A percentile compares a stretch with the other conserved stretches of the same genome.
Evolutionary conservation across 2,329 filamentous ascomycete species (phyloP).

Genomic region (Byssothecium circinans): DNA sequence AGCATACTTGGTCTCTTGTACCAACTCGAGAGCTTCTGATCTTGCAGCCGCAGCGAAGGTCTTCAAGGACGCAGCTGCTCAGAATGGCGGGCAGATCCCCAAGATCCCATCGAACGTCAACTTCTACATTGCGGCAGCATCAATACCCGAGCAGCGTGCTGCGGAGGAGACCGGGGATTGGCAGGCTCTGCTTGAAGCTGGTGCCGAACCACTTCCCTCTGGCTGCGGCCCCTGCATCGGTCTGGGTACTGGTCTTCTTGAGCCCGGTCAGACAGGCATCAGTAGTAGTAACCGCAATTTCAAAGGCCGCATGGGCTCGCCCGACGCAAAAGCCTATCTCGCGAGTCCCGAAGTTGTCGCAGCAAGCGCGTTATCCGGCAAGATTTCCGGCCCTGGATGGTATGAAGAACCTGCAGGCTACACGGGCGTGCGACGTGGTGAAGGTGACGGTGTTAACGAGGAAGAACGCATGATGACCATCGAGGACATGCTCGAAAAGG

Average conservation of each 20-base stretch:
- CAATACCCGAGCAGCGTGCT: conserved; percentile 70
- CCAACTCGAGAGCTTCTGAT: conserved; percentile 81
- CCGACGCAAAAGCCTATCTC: conserved; percentile 79
- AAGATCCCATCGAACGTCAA: conserved; percentile 76
- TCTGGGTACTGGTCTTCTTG: conserved; percentile 74
- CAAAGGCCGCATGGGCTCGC: conserved; percentile 85
- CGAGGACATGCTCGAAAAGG: conserved; percentile 70
- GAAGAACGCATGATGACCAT: conserved; percentile 67
- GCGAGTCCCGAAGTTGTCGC: conserved; percentile 90
- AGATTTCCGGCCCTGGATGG: conserved; percentile 74
- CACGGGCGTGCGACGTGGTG: conserved; percentile 67
- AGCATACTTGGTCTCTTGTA: conserved; percentile 88
- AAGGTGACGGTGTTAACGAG: conserved; percentile 67
- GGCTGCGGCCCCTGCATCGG: conserved; percentile 88
- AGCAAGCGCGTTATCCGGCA: conserved; percentile 76
- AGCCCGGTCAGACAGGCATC: conserved; percentile 85
- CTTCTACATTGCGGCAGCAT: conserved; percentile 90
- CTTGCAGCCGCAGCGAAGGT: conserved; percentile 80
- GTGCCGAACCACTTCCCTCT: conserved; percentile 69
- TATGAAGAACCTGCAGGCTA: conserved; percentile 73
- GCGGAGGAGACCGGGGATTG: conserved; percentile 84
- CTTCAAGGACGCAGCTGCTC: conserved; percentile 72
- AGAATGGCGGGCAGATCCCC: conserved; percentile 62
- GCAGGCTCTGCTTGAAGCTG: conserved; percentile 78
- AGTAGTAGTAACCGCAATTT: conserved; percentile 85